Base-by-base conservation (phyloP, 2,329 filamentous ascomycete genomes). In the Penicillium brevicompactum region DNA sequence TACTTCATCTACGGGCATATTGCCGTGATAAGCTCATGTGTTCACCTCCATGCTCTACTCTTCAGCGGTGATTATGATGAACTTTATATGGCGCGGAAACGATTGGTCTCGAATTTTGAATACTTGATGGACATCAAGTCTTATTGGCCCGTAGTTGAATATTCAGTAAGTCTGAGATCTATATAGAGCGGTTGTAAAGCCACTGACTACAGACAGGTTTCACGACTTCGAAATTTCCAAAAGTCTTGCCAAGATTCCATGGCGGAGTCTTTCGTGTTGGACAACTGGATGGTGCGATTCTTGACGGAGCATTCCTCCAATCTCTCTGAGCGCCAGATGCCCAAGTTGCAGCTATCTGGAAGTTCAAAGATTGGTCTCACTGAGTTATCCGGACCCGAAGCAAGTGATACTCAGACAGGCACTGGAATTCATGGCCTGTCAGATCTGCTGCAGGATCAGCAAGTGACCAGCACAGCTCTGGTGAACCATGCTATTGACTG, bases 201-300 rank as follows among this genome's bases (percentile, higher is more conserved):
- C 21, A n/a, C 40, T 52, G 21, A 53, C 32, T 14, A 22, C 1
- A 4, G 18, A 3, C 31, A 65, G 63, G 47, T 62, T 5, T 43
- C 55, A 22, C 61, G 57, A n/a, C 58, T 65, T 22, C 55, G 61
- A n/a, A 57, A 51, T 1, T 65, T 65, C 46, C 61, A 65, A 27
- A 62, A 59, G 8, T 61, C 38, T 22, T 65, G 61, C 27, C 52
- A 56, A 21, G 56, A 57, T 45, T 59, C 61, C 4, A 54, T 61
- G 38, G 61, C 56, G 6, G 57, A 64, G 38, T 55, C 63, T 1
- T 66, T 66, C 44, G 56, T 53, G 2, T 31, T 61, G 16, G 63
- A 66, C 27, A 63, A 64, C 40, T 66, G 63, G 63, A 63, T 66
- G 60, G 62, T 60, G 9, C 62, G 62, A 4, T 66, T 66, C 41